Conservation (phyloP, 2,329 filamentous ascomycete species). For the Chaetomiaceae sp. region DNA sequence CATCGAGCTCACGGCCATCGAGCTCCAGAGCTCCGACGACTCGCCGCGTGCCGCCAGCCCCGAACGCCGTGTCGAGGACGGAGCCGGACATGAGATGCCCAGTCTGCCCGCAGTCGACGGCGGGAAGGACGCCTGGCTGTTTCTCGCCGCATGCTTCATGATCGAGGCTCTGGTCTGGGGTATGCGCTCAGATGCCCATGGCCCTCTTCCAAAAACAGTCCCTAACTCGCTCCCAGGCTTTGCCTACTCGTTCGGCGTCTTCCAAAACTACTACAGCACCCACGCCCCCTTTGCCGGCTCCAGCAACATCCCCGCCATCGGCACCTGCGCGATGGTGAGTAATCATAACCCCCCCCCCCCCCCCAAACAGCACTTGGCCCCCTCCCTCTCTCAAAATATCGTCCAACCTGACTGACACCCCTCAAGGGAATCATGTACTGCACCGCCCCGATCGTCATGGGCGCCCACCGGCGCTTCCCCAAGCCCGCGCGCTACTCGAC, state of each 20-base stretch:
- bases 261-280: slow-evolving; percentile 64
- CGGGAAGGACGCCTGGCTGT: slow-evolving; percentile 39
- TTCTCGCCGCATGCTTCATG: slow-evolving; percentile 46
- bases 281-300: slow-evolving; percentile 54
- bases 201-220: background rate
- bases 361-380: too few relatives aligned
- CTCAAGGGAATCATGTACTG: slow-evolving; percentile 54
- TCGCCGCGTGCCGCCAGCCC: slow-evolving; percentile 5
- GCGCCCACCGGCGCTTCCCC: slow-evolving; percentile 41
- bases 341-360: slow-evolving; percentile 17
- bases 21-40: slow-evolving; percentile 6
- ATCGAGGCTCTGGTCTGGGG: slow-evolving; percentile 54
- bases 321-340: slow-evolving; percentile 56
- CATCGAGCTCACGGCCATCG: slow-evolving; percentile 12
- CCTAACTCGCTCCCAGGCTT: slow-evolving; percentile 49
- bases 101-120: slow-evolving; percentile 34
- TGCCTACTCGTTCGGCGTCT: slow-evolving; percentile 64
- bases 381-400: too few relatives aligned
- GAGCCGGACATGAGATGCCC: slow-evolving; percentile 25
- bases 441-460: slow-evolving; percentile 46
- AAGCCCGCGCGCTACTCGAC: slow-evolving; percentile 40
- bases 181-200: slow-evolving; percentile 21
- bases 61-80: slow-evolving; percentile 9
- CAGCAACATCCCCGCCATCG: slow-evolving; percentile 56
- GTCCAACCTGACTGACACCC: too few relatives aligned